Base-by-base conservation (phyloP, 371 early-diverging fungal genomes). In the Nematocida ironsii region DNA sequence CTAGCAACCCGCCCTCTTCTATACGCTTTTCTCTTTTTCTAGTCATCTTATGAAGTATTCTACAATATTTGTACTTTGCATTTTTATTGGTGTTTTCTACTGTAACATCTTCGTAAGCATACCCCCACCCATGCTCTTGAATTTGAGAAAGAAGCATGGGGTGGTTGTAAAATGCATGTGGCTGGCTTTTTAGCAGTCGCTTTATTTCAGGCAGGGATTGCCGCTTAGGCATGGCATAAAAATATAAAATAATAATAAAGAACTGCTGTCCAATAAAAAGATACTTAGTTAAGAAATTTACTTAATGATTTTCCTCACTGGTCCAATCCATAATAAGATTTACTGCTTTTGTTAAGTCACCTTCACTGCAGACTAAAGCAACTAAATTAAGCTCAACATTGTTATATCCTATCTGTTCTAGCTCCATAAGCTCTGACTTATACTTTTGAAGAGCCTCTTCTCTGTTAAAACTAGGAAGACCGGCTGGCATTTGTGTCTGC, bases 401-500 rank as follows among this genome's bases (percentile, higher is more conserved):
- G 48, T 87, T 82, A 82, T 92, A 94, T 39, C 94, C 94, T 91
- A 92, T 92, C 62, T 92, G 91, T 71, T 91, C 90, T 52, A 94
- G 84, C 62, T 90, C 89, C 13, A 86, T 89, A 13, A 92, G 86
- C 86, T 92, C 90, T 47, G 88, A 83, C 73, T 88, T 89, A 88
- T 91, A 92, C 54, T 84, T 74, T 39, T 82, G 6, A 6, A 82
- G 27, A 9, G 52, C 73, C 56, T 86, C 86, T 25, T 64, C 55
- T 68, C 72, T 60, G n/a, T 72, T 73, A 40, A 47, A 75, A 1
- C 4, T 33, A 23, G 76, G 76, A 69, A 75, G 69, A 11, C 64
- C 64, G 5, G 40, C 33, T 7, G 76, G 47, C 13, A 25, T 40
- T 16, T 42, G 50, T 20, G 70, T 25, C 4, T 74, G 76, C 71